Percentiles rank a stretch among this genome's conserved stretches.
These are phyloP conservation scores for Leishmania arabica DNA, from an alignment of 208 protist species.

Conservation along the genomic window DNA sequence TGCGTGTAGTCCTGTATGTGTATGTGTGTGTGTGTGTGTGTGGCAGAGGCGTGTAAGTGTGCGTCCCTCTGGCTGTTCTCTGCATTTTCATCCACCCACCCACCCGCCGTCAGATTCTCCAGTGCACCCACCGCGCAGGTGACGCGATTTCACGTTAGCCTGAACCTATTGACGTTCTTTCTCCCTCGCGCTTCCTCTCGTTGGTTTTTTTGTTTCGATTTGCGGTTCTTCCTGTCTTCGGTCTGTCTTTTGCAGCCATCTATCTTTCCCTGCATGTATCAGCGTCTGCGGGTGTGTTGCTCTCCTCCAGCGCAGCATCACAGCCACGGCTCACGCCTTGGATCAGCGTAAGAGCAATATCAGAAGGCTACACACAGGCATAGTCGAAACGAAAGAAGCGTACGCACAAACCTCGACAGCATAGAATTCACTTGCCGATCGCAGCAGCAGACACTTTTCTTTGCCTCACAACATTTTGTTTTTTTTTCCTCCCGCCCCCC, in stretches of 20 bases:
- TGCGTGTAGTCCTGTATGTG: not conserved
- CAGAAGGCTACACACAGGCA: not conserved
- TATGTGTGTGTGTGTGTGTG: not conserved
- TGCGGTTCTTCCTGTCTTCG: not conserved
- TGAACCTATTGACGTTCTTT: too few relatives aligned
- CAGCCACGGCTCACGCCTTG: not conserved
- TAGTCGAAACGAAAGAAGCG: not conserved
- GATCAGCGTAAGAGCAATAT: not conserved
- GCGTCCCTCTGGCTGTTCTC: not conserved
- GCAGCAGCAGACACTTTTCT: not conserved
- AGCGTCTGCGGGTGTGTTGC: not conserved
- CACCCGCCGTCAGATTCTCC: not conserved
- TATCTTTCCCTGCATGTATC: not conserved
- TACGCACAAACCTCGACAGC: not conserved
- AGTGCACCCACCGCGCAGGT: not conserved
- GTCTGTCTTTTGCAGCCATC: not conserved
- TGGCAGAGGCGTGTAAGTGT: too few relatives aligned
- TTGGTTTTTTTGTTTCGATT: too few relatives aligned
- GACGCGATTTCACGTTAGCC: not conserved
- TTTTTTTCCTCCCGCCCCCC: too few relatives aligned
- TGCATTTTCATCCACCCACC: not conserved
- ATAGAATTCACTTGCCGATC: not conserved
- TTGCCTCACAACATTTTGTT: too few relatives aligned
- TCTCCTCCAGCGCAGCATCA: not conserved
- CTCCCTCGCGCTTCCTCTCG: not conserved